Evolutionary conservation across 176 grass and related monocot genomes (phyloP).

Genomic region (Musa itinerans): DNA sequence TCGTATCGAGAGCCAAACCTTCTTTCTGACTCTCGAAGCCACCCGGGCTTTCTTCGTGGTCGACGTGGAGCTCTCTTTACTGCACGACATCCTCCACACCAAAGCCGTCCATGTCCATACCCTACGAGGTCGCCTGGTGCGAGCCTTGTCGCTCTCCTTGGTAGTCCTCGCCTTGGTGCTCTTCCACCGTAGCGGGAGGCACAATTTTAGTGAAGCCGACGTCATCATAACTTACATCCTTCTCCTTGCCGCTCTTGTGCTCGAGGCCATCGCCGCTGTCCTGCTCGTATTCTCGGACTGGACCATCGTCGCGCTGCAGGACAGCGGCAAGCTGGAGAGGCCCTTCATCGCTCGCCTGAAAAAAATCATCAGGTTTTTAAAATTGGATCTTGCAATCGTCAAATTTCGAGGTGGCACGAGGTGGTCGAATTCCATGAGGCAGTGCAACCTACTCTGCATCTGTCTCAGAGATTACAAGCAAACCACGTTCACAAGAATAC

Average conservation of each 20-base stretch:
- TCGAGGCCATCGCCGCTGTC: slow-evolving; percentile 23
- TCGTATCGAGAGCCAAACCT: background rate
- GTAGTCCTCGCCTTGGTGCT: background rate
- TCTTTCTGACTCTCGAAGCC: background rate
- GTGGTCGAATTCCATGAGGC: slow-evolving; percentile 37
- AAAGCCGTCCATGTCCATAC: slow-evolving; percentile 16
- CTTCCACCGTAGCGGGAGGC: background rate
- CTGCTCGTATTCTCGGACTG: slow-evolving; percentile 25
- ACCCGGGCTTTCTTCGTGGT: slow-evolving; percentile 14
- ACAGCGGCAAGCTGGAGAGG: background rate
- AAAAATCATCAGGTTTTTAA: background rate
- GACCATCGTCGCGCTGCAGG: slow-evolving; percentile 7
- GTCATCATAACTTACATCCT: slow-evolving; percentile 33
- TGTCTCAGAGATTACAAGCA: slow-evolving; percentile 13
- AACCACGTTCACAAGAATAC: background rate
- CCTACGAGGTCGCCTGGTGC: background rate
- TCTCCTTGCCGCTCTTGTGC: slow-evolving; percentile 18
- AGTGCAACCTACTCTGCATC: slow-evolving; percentile 21
- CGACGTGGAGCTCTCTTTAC: slow-evolving; percentile 42
- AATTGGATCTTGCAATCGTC: background rate
- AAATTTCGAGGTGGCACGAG: background rate
- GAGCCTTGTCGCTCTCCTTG: slow-evolving; percentile 1
- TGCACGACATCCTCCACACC: slow-evolving; percentile 37
- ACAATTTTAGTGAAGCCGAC: slow-evolving; percentile 12
- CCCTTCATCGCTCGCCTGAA: background rate